Evolutionary conservation across 2,329 filamentous ascomycete species (phyloP).

Genomic region (Apiospora aurea): DNA sequence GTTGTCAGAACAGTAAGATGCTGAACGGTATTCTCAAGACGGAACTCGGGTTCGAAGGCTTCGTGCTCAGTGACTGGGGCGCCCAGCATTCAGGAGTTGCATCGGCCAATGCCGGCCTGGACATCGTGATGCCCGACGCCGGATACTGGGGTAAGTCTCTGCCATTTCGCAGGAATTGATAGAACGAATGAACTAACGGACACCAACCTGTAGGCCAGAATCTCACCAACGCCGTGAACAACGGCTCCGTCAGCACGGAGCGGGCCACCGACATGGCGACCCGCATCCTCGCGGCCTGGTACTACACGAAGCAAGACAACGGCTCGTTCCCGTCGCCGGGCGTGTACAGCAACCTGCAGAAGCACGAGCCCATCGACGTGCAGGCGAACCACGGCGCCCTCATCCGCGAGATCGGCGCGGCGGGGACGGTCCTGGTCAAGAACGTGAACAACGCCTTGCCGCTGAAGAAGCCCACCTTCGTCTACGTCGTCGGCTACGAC

Average conservation of each 20-base stretch:
- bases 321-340: conserved; percentile 67
- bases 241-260: conserved; percentile 79
- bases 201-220: conserved; percentile 74
- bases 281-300: conserved; percentile 85
- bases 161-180: not conserved
- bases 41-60: conserved; percentile 86
- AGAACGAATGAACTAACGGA: conserved; percentile 45
- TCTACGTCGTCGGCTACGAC: conserved; percentile 36
- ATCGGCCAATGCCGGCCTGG: conserved; percentile 60
- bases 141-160: conserved; percentile 35
- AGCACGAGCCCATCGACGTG: conserved; percentile 73
- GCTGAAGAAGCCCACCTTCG: conserved; percentile 29
- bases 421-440: conserved; percentile 83
- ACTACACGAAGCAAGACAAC: conserved; percentile 75
- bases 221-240: conserved; percentile 69
- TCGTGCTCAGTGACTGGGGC: conserved; percentile 68
- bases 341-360: conserved; percentile 61
- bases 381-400: conserved; percentile 76
- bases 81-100: conserved; percentile 64
- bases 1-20: conserved; percentile 80
- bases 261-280: conserved; percentile 87
- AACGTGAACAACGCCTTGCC: conserved; percentile 57
- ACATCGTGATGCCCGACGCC: conserved; percentile 44
- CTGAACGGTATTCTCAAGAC: conserved; percentile 85
- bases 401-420: conserved; percentile 78